Conservation (phyloP, 2,329 filamentous ascomycete species). For the Epichloe gansuensis region DNA sequence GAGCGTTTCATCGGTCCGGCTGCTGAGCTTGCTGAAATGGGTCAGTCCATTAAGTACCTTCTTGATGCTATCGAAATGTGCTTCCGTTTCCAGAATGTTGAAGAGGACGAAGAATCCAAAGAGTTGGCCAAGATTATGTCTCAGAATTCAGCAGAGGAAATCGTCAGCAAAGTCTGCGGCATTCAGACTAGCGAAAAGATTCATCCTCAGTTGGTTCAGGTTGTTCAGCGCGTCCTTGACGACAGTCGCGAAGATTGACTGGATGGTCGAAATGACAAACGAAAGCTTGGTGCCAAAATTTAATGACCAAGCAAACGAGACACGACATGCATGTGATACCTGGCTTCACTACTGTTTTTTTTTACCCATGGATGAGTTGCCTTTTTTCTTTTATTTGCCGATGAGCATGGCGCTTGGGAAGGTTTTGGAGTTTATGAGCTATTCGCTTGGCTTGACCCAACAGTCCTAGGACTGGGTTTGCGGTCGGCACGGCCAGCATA, state of each 20-base stretch:
- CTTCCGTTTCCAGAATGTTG: slow-evolving; percentile 88
- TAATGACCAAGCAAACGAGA: slow-evolving; percentile 5
- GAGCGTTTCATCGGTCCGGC: slow-evolving; percentile 94
- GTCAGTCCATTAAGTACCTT: slow-evolving; percentile 57
- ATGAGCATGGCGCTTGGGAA: slow-evolving; percentile 13
- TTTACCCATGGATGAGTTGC: neutral
- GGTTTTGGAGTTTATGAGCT: slow-evolving; percentile 7
- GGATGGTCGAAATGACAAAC: neutral
- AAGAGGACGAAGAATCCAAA: slow-evolving; percentile 78
- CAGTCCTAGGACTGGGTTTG: neutral
- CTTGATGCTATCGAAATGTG: slow-evolving; percentile 81
- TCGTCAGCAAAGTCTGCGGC: slow-evolving; percentile 70
- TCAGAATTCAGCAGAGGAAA: slow-evolving; percentile 56
- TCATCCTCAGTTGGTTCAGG: slow-evolving; percentile 58
- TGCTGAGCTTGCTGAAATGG: slow-evolving; percentile 73
- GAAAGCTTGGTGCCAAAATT: slow-evolving; percentile 1
- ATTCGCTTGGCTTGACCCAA: neutral
- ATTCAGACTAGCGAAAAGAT: slow-evolving; percentile 66
- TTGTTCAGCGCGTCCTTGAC: slow-evolving; percentile 77
- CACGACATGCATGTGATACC: slow-evolving; percentile 6
- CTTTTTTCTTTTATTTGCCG: slow-evolving; percentile 3
- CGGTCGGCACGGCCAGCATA: neutral
- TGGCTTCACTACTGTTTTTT: neutral
- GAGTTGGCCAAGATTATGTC: slow-evolving; percentile 81
- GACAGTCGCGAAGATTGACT: slow-evolving; percentile 35